These are phyloP conservation scores for Lepraria neglecta DNA, from an alignment of 495 filamentous ascomycete species.

Conservation along the genomic window DNA sequence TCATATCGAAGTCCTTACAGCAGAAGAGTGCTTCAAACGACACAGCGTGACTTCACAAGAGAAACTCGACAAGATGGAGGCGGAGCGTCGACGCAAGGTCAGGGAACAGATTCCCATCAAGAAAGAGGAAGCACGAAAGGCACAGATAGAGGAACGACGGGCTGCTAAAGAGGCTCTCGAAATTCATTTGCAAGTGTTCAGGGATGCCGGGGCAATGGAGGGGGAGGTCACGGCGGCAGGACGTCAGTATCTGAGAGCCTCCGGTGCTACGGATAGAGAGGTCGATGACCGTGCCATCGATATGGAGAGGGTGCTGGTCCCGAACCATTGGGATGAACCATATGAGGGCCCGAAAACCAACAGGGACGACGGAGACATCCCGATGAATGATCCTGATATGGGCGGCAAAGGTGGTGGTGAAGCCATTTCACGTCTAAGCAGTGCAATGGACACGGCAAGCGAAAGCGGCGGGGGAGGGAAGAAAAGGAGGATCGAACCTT, in stretches of 20 bases:
- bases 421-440: too few species aligned
- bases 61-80: slow-evolving; percentile 13
- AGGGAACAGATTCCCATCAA: background rate
- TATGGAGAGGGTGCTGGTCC: slow-evolving; percentile 2
- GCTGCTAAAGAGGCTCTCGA: background rate
- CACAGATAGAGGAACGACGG: background rate
- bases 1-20: slow-evolving; percentile 17
- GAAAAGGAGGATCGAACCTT: too few species aligned
- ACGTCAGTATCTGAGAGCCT: background rate
- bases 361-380: too few species aligned
- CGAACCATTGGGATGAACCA: too few species aligned
- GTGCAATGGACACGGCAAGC: too few species aligned
- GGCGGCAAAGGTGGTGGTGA: too few species aligned
- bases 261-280: slow-evolving; percentile 1
- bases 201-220: background rate
- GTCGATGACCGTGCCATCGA: background rate
- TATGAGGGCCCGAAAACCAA: too few species aligned
- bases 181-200: background rate
- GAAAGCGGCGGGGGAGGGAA: too few species aligned
- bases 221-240: background rate
- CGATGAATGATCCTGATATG: too few species aligned
- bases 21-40: slow-evolving; percentile 8
- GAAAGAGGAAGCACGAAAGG: slow-evolving; percentile 4
- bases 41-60: slow-evolving; percentile 8
- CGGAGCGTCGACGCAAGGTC: background rate